These are phyloP conservation scores for Ogataea pignaliae DNA, from an alignment of 805 yeast genomes.

Conservation along the genomic window DNA sequence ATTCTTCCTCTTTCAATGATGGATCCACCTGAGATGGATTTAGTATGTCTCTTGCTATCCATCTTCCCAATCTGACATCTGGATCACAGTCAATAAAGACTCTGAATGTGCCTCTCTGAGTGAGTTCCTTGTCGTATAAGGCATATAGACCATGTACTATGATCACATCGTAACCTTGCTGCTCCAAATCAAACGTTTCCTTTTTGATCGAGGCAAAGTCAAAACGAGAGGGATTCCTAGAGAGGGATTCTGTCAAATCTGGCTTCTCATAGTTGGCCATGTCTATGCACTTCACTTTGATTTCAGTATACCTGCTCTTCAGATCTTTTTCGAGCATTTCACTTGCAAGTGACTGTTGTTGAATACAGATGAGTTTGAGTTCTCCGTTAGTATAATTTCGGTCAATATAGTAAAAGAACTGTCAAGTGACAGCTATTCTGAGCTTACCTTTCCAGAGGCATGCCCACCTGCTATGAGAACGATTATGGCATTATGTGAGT, in stretches of 20 bases:
- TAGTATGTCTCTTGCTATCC: constrained; percentile 46
- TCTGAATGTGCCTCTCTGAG: constrained; percentile 55
- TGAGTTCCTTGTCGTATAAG: constrained; percentile 54
- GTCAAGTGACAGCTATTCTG: background rate
- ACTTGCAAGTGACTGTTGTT: constrained; percentile 22
- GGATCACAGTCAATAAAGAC: constrained; percentile 82
- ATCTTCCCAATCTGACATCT: constrained; percentile 76
- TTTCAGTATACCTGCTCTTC: constrained; percentile 13
- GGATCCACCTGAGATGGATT: constrained; percentile 3
- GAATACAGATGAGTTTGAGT: background rate
- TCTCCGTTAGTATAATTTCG: background rate
- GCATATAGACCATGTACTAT: constrained; percentile 80
- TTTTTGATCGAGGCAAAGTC: constrained; percentile 30
- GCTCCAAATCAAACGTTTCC: constrained; percentile 7
- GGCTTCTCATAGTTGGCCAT: constrained; percentile 16
- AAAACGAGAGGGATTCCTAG: constrained; percentile 37
- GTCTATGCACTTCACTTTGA: constrained; percentile 19
- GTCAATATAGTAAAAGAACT: background rate
- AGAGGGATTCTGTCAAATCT: constrained; percentile 3
- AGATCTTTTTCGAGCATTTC: constrained; percentile 19
- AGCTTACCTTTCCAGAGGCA: constrained; percentile 31
- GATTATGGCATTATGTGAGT: constrained; percentile 10
- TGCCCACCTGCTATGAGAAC: constrained; percentile 34
- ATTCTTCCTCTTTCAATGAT: constrained; percentile 5
- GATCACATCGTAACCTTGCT: constrained; percentile 28